Base-by-base conservation (phyloP, 768 basidiomycete species). In the Calvatia gigantea region DNA sequence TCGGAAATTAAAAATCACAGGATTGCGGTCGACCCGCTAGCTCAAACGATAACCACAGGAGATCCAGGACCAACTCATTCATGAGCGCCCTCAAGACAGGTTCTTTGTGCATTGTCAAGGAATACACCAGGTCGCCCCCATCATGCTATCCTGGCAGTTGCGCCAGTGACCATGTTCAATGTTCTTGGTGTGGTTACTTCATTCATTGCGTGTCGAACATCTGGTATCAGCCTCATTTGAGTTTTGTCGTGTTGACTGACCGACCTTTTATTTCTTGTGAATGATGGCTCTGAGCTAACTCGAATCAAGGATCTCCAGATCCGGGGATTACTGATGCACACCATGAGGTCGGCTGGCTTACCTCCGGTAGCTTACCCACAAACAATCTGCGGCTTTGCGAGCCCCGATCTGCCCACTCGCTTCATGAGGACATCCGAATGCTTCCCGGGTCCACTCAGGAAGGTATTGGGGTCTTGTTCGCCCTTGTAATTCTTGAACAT, bases 321-420 rank as follows among this genome's bases (percentile, higher is more conserved):
- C 12, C 63, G 63, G 43, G 65, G 60, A 12, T n/a, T 66, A n/a
- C 63, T 63, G 0, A 60, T 66, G 65, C 63, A 57, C 41, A 60
- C 64, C 44, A 62, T 61, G 58, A 66, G 65, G 63, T 64, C 12
- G 37, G 60, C 23, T 19, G 38, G 6, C 39, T 19, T 12, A 37
- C 4, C n/a, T n/a, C n/a, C n/a, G n/a, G n/a, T n/a, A n/a, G n/a
- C n/a, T n/a, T n/a, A n/a, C n/a, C n/a, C n/a, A n/a, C n/a, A n/a
- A n/a, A n/a, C n/a, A n/a, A n/a, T n/a, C n/a, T n/a, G n/a, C n/a
- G n/a, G n/a, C n/a, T n/a, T n/a, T n/a, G n/a, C n/a, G n/a, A n/a
- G n/a, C n/a, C n/a, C n/a, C n/a, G n/a, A n/a, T n/a, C n/a, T n/a
- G n/a, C n/a, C n/a, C n/a, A n/a, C n/a, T n/a, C n/a, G n/a, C n/a